Base-by-base conservation (phyloP, 192 early-diverging fungal genomes). In the Lobosporangium transversale region DNA sequence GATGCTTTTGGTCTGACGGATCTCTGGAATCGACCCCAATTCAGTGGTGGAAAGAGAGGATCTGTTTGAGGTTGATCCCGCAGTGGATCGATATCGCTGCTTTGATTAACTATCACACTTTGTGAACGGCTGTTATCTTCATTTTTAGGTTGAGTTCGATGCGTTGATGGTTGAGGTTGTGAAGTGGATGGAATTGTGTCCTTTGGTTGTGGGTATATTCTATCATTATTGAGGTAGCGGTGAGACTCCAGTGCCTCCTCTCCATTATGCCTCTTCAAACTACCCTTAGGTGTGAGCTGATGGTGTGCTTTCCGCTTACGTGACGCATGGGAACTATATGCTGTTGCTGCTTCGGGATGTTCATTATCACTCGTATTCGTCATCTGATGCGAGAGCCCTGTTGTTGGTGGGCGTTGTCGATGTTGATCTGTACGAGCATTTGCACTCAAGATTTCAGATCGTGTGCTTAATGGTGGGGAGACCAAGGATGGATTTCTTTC, bases 21-120 rank as follows among this genome's bases (percentile, higher is more conserved):
- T 43, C 31, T 50, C 31, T 74, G 61, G 33, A 74, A 65, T 43
- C 49, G 54, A 29, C 57, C 59, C 70, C 70, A 65, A 32, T 74
- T 56, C 17, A 59, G 45, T 18, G 49, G 70, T 29, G 56, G 55
- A 21, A 58, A 31, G 27, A 49, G 45, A 17, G 57, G 21, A 15
- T 68, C 55, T 15, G 24, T 3, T n/a, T 37, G 23, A 33, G 58
- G 58, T 33, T 60, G 58, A 30, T 66, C 63, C 1, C 63, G 63
- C 31, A 30, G 42, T 33, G 63, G 63, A 42, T 66, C 63, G 30
- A 17, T 14, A 11, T 9, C n/a, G 7, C 31, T 44, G 29, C n/a
- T n/a, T n/a, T n/a, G n/a, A n/a, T n/a, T n/a, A n/a, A n/a, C n/a
- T n/a, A n/a, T n/a, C n/a, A n/a, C n/a, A n/a, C n/a, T n/a, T n/a